Conservation (phyloP, 176 grass and related monocot genomes). For the Eleusine indica region DNA sequence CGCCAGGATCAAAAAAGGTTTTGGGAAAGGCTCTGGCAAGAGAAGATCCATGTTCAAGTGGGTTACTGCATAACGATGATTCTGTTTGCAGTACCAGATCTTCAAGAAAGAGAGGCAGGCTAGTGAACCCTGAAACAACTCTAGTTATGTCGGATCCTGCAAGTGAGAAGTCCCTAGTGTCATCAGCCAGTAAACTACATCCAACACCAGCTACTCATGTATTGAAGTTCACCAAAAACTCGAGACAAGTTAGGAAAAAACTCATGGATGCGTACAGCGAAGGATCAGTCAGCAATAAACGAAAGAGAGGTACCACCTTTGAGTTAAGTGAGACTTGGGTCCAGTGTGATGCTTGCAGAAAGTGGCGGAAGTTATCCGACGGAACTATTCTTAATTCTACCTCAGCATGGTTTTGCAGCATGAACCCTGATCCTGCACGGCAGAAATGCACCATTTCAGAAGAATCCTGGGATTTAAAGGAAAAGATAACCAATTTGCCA, state of each 20-base stretch:
- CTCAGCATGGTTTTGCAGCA: conserved; percentile 90
- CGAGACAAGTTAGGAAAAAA: conserved; percentile 59
- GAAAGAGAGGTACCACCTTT: conserved; percentile 48
- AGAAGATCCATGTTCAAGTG: conserved; percentile 46
- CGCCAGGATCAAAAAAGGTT: conserved; percentile 43
- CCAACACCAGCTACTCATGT: conserved; percentile 43
- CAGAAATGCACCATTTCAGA: conserved; percentile 68
- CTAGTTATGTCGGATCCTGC: conserved; percentile 22
- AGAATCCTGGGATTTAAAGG: conserved; percentile 68
- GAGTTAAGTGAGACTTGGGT: conserved; percentile 79
- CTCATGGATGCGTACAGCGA: conserved; percentile 50
- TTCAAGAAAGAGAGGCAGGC: conserved; percentile 55
- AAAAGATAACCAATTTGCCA: conserved; percentile 74
- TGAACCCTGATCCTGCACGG: conserved; percentile 70
- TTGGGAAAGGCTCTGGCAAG: conserved; percentile 27
- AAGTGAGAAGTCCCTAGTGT: conserved; percentile 28
- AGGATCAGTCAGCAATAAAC: conserved; percentile 45
- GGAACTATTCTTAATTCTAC: conserved; percentile 59
- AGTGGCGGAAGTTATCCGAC: conserved; percentile 72
- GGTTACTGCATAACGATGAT: conserved; percentile 11
- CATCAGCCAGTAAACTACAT: conserved; percentile 30
- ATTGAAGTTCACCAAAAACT: conserved; percentile 54
- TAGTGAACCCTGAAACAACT: conserved; percentile 42
- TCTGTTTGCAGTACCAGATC: conserved; percentile 49
- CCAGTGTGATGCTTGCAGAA: conserved; percentile 95